Evolutionary conservation across 139 green algal genomes (phyloP).

Genomic region (Closterium sp.): DNA sequence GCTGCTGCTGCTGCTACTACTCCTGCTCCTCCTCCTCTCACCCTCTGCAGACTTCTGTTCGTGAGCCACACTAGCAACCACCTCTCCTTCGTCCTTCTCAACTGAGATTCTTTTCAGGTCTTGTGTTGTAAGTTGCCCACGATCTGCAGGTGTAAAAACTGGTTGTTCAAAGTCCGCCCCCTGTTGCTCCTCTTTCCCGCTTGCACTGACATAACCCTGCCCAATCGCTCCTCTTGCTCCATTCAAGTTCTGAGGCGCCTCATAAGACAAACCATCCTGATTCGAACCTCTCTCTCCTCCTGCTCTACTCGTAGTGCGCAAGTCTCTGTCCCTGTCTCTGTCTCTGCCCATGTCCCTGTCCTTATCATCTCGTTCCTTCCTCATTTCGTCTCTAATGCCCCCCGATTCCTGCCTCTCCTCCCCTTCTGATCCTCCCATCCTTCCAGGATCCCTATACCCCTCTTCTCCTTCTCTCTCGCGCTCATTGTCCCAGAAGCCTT

Average conservation of each 20-base stretch:
- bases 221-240: background rate
- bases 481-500: background rate
- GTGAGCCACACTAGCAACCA: background rate
- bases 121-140: no score
- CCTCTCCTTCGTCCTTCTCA: background rate
- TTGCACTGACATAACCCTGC: background rate
- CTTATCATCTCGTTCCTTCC: background rate
- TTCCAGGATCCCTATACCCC: background rate
- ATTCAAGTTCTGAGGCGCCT: no score
- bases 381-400: background rate
- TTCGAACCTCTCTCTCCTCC: background rate
- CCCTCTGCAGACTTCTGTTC: background rate
- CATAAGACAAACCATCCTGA: no score
- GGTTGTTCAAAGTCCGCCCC: background rate
- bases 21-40: background rate
- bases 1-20: background rate
- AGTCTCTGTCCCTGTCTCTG: no score
- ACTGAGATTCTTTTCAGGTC: background rate
- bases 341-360: no score
- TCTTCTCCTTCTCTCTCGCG: background rate
- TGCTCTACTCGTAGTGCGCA: no score
- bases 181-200: background rate
- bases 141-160: no score
- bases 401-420: background rate
- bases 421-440: background rate